These are phyloP conservation scores for Graphilbum fragrans DNA, from an alignment of 2,329 filamentous ascomycete species.

Conservation along the genomic window DNA sequence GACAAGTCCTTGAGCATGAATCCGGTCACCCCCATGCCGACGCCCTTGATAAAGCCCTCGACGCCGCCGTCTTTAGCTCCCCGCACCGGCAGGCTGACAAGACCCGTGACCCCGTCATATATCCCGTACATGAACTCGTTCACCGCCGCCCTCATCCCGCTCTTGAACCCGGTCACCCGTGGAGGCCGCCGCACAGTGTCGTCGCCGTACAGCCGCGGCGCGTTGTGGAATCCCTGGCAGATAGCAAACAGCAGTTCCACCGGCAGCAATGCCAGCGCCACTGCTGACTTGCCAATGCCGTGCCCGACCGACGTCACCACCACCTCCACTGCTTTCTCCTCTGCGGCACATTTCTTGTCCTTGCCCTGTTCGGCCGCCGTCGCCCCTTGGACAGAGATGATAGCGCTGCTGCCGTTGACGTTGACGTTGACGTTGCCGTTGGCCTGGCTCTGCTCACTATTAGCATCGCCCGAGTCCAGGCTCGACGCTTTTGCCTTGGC, in stretches of 20 bases:
- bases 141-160: slow-evolving; percentile 48
- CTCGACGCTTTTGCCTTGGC: slow-evolving; percentile 7
- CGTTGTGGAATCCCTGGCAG: slow-evolving; percentile 60
- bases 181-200: slow-evolving; percentile 52
- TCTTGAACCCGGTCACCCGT: slow-evolving; percentile 52
- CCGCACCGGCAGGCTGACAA: slow-evolving; percentile 45
- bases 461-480: too few relatives aligned
- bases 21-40: slow-evolving; percentile 51
- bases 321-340: slow-evolving; percentile 21
- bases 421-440: too few relatives aligned
- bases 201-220: slow-evolving; percentile 57
- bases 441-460: too few relatives aligned
- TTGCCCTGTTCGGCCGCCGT: slow-evolving; percentile 4
- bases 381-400: background rate
- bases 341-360: slow-evolving; percentile 13
- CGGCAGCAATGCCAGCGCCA: slow-evolving; percentile 42
- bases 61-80: slow-evolving; percentile 37
- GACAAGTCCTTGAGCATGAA: slow-evolving; percentile 54
- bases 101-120: slow-evolving; percentile 52
- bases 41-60: slow-evolving; percentile 34
- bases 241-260: slow-evolving; percentile 49
- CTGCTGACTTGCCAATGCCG: slow-evolving; percentile 36
- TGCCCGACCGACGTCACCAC: slow-evolving; percentile 38
- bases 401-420: too few relatives aligned
- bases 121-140: slow-evolving; percentile 51